phyloP scores from a whole-genome alignment of 2,329 filamentous ascomycete species.

The Xylariaceae sp. region DNA sequence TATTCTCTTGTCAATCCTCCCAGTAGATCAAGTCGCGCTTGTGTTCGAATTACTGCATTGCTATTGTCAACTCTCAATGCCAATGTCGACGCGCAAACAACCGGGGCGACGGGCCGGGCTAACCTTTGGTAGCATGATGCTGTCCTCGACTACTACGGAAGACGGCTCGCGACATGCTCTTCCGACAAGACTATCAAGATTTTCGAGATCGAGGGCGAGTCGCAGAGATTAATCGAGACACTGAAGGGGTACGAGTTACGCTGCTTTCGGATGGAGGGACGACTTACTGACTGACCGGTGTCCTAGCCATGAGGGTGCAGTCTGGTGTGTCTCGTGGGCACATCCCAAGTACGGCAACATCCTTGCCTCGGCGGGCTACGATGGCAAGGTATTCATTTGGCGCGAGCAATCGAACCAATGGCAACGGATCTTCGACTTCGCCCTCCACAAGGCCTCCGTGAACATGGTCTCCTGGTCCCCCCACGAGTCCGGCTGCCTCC shows the following conservation, averaged over 20 bases:
- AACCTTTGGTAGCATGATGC: conserved; percentile 72
- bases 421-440: conserved; percentile 89
- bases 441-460: conserved; percentile 89
- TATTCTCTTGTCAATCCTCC: background rate
- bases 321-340: conserved; percentile 97
- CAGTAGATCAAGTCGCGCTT: conserved; percentile 1
- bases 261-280: background rate
- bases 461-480: conserved; percentile 98
- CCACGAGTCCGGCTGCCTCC: conserved; percentile 87
- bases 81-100: conserved; percentile 13
- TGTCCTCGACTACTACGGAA: conserved; percentile 96
- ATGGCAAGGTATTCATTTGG: conserved; percentile 98
- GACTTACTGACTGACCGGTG: conserved; percentile 18
- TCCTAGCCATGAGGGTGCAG: conserved; percentile 83
- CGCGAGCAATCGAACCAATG: conserved; percentile 74
- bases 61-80: background rate
- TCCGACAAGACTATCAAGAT: conserved; percentile 99
- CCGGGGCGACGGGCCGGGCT: conserved; percentile 19
- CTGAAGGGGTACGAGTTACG: conserved; percentile 70
- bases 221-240: conserved; percentile 84
- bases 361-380: conserved; percentile 89
- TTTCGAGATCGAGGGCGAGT: conserved; percentile 93
- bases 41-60: background rate
- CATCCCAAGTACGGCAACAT: conserved; percentile 99
- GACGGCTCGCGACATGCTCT: conserved; percentile 91